Evolutionary conservation across 2,329 filamentous ascomycete genomes (phyloP), one percentile per base, ranked within the genome.

Genomic region (Arthrobotrys conoides): DNA sequence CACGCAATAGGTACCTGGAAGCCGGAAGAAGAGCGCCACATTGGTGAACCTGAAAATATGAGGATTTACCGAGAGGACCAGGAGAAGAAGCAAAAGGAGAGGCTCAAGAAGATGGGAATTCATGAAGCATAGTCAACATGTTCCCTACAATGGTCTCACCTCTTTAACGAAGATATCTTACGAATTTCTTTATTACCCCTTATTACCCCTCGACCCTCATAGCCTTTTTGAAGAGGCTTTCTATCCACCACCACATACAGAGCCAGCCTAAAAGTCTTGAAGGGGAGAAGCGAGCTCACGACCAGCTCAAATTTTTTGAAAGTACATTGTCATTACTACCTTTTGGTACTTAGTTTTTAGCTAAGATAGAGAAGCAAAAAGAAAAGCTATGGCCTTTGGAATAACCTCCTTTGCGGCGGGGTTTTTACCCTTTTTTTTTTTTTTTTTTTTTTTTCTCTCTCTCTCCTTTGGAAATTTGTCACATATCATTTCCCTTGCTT

Each of bases 21-120:
- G 84, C 91, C 91, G 24, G 91, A 92, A 83, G 88, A 85, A 81
- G 89, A 92, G 83, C 88, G 91, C 80, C 90, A 92, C 82, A 92
- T 93, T 81, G 91, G 91, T 81, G 86, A 88, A 80, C 80, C 83
- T 78, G 80, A 81, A 27, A 78, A 81, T 1, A 48, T 72, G 18
- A 78, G 33, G 53, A 27, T 49, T 41, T 48, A 46, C 20, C 65
- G 75, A 33, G 20, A 72, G 30, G 44, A 55, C 24, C 36, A 12
- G 5, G 75, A 78, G 63, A 65, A 49, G 14, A 55, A 66, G 18
- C 61, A 78, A 55, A 68, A 33, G 18, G 41, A 46, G 33, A 44
- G 48, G 22, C 55, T 78, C 6, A 33, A 16, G 20, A 68, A 68
- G 61, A 14, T 78, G 41, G 75, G 75, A 6, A 77, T 77, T n/a